Evolutionary conservation across 305 asterid species (phyloP), one percentile per base, ranked within the genome.

Genomic region (Solanum hybrid): DNA sequence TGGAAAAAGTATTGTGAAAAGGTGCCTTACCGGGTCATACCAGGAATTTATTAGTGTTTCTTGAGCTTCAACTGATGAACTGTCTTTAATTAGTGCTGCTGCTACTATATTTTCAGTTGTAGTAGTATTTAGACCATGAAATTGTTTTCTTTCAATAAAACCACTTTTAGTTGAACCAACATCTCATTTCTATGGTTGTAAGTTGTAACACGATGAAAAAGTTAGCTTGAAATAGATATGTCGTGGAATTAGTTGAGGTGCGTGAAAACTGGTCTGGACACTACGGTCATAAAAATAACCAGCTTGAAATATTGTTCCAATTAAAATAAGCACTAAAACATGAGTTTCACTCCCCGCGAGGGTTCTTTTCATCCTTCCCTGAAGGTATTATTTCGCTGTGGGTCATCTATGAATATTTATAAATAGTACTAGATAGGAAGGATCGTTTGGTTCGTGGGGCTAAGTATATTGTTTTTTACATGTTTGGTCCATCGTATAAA

Each of bases 1-100:
- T 97, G 99, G 99, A 97, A 97, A 92, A 71, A 93, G 87, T 97
- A 96, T 78, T 97, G 99, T 26, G 99, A 96, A 82, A 96, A 95
- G 96, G 98, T 96, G 39, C 97, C 97, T 5, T 93, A 92, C 94
- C 91, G 95, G 90, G 83, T 97, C 22, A 39, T 97, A 14, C 98
- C 98, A 14, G 97, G 99, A 51, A 90, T 97, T 85, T 95, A 95
- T 94, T 97, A 93, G 94, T 92, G 86, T 12, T n/a, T 87, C 78
- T 90, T 88, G 35, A 74, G 36, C 75, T 29, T 40, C 73, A 42
- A 74, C 46, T 46, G 74, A 46, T 46, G 87, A 46, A 46, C 29
- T 9, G 11, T 51, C 42, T 31, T 84, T 51, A 84, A 51, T 46
- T 9, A 51, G 16, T 85, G 88, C 76, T 81, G 86, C 35, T 84